These are phyloP conservation scores for Penicillium brevicompactum DNA, from an alignment of 2,329 filamentous ascomycete species.

Conservation along the genomic window DNA sequence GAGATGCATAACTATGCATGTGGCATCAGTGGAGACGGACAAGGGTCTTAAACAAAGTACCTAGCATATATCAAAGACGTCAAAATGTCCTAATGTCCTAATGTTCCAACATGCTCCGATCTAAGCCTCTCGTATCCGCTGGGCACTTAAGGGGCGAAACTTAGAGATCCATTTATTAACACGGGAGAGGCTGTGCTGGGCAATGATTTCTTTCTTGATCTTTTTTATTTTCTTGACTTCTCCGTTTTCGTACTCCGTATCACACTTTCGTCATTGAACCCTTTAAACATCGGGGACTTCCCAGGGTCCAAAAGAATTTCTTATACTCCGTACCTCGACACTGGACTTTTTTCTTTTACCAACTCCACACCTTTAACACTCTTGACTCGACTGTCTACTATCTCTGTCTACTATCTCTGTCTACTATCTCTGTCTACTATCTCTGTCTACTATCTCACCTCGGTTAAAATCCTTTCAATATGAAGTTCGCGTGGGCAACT, in stretches of 20 bases:
- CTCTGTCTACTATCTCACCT: background rate
- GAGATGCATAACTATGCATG: background rate
- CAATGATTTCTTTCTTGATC: background rate
- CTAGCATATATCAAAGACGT: too few species aligned
- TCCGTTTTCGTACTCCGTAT: background rate
- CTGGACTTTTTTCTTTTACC: background rate
- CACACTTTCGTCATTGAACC: background rate
- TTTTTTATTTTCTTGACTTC: background rate
- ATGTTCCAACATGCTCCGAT: too few species aligned
- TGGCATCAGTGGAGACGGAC: background rate
- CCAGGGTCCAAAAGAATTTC: too few species aligned
- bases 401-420: background rate
- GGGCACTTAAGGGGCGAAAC: background rate
- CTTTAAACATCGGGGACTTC: background rate
- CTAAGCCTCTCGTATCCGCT: too few species aligned
- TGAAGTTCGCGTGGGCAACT: slow-evolving; percentile 36
- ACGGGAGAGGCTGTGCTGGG: background rate
- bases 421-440: background rate
- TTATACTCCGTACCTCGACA: background rate
- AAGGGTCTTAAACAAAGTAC: too few species aligned
- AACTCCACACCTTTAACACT: background rate
- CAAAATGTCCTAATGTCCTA: too few species aligned
- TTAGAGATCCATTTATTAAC: background rate
- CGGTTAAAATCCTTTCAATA: slow-evolving; percentile 14
- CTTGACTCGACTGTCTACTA: background rate